Percentiles rank a stretch among this genome's conserved stretches.
phyloP scores from a whole-genome alignment of 2,329 filamentous ascomycete species.

The Trichoderma sp. region DNA sequence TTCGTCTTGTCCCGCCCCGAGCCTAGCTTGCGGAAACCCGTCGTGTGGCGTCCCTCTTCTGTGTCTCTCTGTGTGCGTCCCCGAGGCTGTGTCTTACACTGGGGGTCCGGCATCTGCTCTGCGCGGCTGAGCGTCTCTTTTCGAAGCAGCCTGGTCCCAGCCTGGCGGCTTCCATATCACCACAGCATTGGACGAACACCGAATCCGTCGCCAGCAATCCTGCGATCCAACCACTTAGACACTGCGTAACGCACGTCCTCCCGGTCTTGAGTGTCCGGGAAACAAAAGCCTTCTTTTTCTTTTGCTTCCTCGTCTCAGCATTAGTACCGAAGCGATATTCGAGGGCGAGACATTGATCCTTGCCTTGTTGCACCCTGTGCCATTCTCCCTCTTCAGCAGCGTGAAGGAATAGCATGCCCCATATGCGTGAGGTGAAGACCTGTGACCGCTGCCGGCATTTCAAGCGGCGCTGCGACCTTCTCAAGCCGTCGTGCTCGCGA shows the following conservation, averaged over 20 bases:
- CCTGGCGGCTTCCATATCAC: constrained; percentile 9
- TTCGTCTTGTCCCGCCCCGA: not conserved
- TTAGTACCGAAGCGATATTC: not conserved
- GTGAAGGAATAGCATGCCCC: constrained; percentile 22
- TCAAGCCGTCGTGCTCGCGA: constrained; percentile 40
- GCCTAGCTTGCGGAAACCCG: not conserved
- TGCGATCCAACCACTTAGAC: constrained; percentile 16
- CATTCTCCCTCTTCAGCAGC: not conserved
- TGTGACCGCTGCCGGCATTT: constrained; percentile 42
- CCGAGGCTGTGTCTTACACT: constrained; percentile 18
- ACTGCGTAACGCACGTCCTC: constrained; percentile 8
- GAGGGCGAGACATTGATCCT: constrained; percentile 14
- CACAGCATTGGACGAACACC: constrained; percentile 8
- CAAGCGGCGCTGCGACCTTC: constrained; percentile 41
- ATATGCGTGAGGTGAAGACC: constrained; percentile 40
- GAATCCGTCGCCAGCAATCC: constrained; percentile 7
- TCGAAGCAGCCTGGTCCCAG: constrained; percentile 13
- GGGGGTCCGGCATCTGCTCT: constrained; percentile 17
- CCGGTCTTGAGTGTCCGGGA: not conserved
- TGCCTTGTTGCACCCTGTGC: constrained; percentile 2
- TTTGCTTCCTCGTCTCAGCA: not conserved
- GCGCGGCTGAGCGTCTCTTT: constrained; percentile 15
- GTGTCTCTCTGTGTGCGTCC: not conserved
- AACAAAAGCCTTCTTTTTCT: not conserved
- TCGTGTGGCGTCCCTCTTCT: not conserved